phyloP scores from a whole-genome alignment of 1,284 basidiomycete genomes.

The Cutaneotrichosporon dermatis region DNA sequence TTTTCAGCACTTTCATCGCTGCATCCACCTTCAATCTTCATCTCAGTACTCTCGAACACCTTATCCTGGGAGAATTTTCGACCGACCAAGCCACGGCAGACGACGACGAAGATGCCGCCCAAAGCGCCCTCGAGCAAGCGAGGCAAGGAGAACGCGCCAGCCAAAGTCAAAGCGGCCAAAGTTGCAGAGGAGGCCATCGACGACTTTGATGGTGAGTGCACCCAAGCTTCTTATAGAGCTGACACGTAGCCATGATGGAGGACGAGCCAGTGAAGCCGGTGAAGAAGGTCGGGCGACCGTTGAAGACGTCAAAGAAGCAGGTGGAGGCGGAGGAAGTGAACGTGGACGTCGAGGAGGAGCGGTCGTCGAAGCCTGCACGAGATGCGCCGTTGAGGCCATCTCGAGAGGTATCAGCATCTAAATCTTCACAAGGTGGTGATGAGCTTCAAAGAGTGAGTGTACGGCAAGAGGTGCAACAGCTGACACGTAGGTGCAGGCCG shows the following conservation, averaged over 20 bases:
- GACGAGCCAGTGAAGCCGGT: slow-evolving; percentile 1
- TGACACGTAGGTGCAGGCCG: slow-evolving; percentile 17
- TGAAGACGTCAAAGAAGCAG: background rate
- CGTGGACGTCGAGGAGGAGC: background rate
- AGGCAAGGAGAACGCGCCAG: slow-evolving; percentile 16
- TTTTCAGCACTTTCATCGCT: background rate
- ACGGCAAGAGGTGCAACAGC: background rate
- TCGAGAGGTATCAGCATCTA: background rate
- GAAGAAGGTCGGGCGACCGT: slow-evolving; percentile 3
- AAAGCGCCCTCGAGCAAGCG: slow-evolving; percentile 7
- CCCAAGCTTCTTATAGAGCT: background rate
- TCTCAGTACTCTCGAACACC: background rate
- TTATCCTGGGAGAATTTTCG: too few relatives aligned
- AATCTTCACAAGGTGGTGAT: background rate
- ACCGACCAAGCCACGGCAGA: background rate
- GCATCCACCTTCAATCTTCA: background rate
- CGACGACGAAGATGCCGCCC: background rate
- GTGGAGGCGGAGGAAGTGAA: background rate
- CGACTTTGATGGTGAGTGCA: slow-evolving; percentile 9
- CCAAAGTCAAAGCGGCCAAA: slow-evolving; percentile 7
- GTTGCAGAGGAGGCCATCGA: background rate
- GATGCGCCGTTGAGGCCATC: background rate
- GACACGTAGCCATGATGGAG: slow-evolving; percentile 3
- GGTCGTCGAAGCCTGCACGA: background rate
- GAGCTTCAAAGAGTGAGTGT: background rate